Percentiles rank a stretch among this genome's conserved stretches.
These are phyloP conservation scores for Penicillium concentricum DNA, from an alignment of 2,329 filamentous ascomycete genomes.

Conservation along the genomic window DNA sequence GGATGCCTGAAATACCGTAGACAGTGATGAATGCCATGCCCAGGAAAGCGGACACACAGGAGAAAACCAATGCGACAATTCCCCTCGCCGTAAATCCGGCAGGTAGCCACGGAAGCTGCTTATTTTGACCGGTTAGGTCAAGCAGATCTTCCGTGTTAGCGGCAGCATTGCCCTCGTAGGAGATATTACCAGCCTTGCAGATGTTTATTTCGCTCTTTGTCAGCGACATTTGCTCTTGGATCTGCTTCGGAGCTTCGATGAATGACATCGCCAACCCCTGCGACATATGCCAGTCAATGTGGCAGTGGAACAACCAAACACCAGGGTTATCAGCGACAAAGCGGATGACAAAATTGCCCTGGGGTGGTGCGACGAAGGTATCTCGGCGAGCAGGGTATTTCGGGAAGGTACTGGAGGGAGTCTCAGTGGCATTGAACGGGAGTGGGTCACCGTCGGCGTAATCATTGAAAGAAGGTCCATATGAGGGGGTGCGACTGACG, in stretches of 20 bases:
- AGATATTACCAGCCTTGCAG: constrained; percentile 55
- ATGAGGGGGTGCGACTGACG: constrained; percentile 56
- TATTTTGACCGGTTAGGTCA: constrained; percentile 63
- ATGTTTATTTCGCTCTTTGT: constrained; percentile 60
- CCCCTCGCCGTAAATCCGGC: constrained; percentile 69
- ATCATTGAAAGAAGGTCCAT: constrained; percentile 58
- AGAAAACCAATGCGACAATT: constrained; percentile 73
- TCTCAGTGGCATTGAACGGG: constrained; percentile 17
- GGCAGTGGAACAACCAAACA: constrained; percentile 74
- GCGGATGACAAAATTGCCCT: constrained; percentile 65
- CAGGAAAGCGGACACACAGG: constrained; percentile 64
- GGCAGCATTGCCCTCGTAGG: constrained; percentile 69
- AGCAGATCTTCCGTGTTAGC: constrained; percentile 65
- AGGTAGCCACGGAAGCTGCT: constrained; percentile 57
- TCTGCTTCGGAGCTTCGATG: constrained; percentile 60
- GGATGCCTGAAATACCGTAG: constrained; percentile 49
- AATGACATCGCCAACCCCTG: constrained; percentile 67
- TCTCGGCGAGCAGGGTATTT: constrained; percentile 65
- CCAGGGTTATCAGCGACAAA: constrained; percentile 49
- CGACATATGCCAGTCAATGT: constrained; percentile 74
- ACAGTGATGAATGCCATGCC: constrained; percentile 67
- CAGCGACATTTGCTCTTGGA: constrained; percentile 62
- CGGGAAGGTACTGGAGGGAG: constrained; percentile 44
- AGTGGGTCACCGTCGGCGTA: constrained; percentile 39
- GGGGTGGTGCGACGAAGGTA: constrained; percentile 63